phyloP scores from a whole-genome alignment of 306 rosid genomes.

The barrel medic (Medicago truncatula) region MtrunA17r5.0-ANR NC_053049.1:5262501-5263000 shows the following conservation, averaged over 20 bases:
- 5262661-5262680: constrained; percentile 68
- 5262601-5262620: background rate
- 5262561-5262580: no score
- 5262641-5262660: constrained; percentile 76
- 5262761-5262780: constrained; percentile 53
- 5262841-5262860: constrained; percentile 40
- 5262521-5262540: no score
- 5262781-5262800: constrained; percentile 70
- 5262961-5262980: constrained; percentile 64
- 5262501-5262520: no score
- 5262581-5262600: no score
- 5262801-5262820: constrained; percentile 50
- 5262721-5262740: constrained; percentile 60
- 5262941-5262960: constrained; percentile 74
- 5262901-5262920: constrained; percentile 74
- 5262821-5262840: constrained; percentile 28
- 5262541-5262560: no score
- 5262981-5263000: constrained; percentile 81
- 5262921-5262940: constrained; percentile 81
- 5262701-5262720: constrained; percentile 81
- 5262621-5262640: constrained; percentile 65
- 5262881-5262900: constrained; percentile 68
- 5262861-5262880: constrained; percentile 71
- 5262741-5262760: constrained; percentile 56
- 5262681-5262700: constrained; percentile 88